Evolutionary conservation across 495 filamentous ascomycete species (phyloP).

Genomic region (Hypoxylon rickii): DNA sequence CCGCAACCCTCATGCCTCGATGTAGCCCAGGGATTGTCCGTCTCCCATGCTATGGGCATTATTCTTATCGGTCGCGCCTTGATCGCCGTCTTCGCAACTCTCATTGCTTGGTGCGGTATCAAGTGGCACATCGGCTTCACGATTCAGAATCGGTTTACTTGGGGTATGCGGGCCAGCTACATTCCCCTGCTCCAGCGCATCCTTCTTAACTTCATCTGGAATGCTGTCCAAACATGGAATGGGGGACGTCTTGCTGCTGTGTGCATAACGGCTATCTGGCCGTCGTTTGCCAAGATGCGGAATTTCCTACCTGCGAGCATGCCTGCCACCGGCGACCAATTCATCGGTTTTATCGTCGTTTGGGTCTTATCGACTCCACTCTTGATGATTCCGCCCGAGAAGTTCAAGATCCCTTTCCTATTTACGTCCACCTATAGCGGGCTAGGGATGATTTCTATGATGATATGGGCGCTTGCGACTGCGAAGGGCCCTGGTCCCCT

Average conservation of each 20-base stretch:
- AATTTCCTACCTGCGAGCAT: slow-evolving; percentile 46
- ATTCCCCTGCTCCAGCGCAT: slow-evolving; percentile 32
- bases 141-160: slow-evolving; percentile 43
- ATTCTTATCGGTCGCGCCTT: slow-evolving; percentile 40
- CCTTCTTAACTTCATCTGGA: slow-evolving; percentile 38
- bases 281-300: slow-evolving; percentile 45
- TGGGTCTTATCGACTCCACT: slow-evolving; percentile 45
- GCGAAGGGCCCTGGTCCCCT: slow-evolving; percentile 43
- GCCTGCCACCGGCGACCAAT: slow-evolving; percentile 47
- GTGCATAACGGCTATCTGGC: slow-evolving; percentile 48
- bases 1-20: background rate
- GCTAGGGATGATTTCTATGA: slow-evolving; percentile 40
- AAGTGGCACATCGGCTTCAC: slow-evolving; percentile 48
- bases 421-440: slow-evolving; percentile 37
- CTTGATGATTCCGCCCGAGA: slow-evolving; percentile 49
- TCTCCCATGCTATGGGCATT: slow-evolving; percentile 42
- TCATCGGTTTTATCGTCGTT: slow-evolving; percentile 48
- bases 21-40: slow-evolving; percentile 40
- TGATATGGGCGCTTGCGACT: slow-evolving; percentile 45
- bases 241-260: slow-evolving; percentile 39
- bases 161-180: slow-evolving; percentile 35
- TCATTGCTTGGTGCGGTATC: slow-evolving; percentile 45
- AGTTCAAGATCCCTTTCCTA: slow-evolving; percentile 45
- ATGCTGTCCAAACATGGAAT: slow-evolving; percentile 35
- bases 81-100: slow-evolving; percentile 39